phyloP scores from a whole-genome alignment of 2,329 filamentous ascomycete species.

The Verticillium longisporum region DNA sequence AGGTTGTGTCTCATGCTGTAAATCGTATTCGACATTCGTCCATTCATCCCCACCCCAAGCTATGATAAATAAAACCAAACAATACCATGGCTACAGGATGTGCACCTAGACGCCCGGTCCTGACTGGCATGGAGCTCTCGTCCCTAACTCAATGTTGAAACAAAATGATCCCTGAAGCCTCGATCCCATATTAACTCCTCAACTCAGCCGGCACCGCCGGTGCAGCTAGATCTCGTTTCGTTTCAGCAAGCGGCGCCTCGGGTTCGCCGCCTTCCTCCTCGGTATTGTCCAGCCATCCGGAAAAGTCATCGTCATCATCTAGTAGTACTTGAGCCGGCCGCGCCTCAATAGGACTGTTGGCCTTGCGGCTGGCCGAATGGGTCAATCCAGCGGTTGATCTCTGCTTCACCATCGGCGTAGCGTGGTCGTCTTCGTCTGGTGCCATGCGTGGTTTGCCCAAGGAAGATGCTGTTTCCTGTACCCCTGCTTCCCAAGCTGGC shows the following conservation, averaged over 20 bases:
- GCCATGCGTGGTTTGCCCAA: not conserved
- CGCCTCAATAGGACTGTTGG: conserved; percentile 2
- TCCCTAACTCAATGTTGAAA: too few species aligned
- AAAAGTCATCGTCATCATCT: conserved; percentile 7
- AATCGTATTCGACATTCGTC: not conserved
- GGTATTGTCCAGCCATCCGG: conserved; percentile 11
- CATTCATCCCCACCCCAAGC: not conserved
- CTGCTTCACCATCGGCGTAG: too few species aligned
- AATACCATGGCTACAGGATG: not conserved
- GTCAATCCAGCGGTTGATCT: too few species aligned
- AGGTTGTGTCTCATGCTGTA: not conserved
- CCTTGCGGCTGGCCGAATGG: not conserved
- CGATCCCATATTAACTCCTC: not conserved
- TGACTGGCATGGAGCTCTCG: too few species aligned
- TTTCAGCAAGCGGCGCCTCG: not conserved
- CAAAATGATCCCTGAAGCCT: not conserved
- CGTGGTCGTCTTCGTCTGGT: not conserved
- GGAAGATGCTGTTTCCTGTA: conserved; percentile 16
- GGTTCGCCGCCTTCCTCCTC: conserved; percentile 1
- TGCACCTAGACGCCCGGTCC: too few species aligned
- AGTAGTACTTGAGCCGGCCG: not conserved
- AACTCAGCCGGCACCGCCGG: not conserved
- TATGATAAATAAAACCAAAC: not conserved
- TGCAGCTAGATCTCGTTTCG: not conserved
- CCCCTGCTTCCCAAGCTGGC: conserved; percentile 27